Evolutionary conservation across 108 stramenopile genomes (phyloP).

Genomic region (Cyclotella choctawhatcheeana): DNA sequence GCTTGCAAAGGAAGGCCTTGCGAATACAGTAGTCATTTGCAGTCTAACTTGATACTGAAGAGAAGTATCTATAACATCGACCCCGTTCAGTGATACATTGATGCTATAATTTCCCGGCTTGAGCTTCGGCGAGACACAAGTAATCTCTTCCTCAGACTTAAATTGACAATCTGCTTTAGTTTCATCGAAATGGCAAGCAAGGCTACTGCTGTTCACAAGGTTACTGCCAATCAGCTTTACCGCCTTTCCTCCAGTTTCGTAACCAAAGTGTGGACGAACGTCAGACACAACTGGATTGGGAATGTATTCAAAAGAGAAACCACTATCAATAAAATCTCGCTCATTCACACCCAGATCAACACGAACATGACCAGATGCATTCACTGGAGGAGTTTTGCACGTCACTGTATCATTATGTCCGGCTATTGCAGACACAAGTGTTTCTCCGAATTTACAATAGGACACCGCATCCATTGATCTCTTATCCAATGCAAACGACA

Average conservation of each 20-base stretch:
- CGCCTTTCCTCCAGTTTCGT: constrained; percentile 16
- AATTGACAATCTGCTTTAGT: constrained; percentile 23
- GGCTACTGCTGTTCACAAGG: constrained; percentile 13
- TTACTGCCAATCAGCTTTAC: constrained; percentile 28
- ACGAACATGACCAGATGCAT: background rate
- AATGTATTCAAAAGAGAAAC: constrained; percentile 15
- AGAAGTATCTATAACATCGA: constrained; percentile 23
- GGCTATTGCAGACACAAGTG: constrained; percentile 5
- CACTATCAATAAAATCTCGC: constrained; percentile 20
- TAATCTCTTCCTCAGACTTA: constrained; percentile 22
- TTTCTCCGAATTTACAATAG: constrained; percentile 28
- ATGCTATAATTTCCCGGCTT: constrained; percentile 35
- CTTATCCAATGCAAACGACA: constrained; percentile 10
- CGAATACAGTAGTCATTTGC: constrained; percentile 29
- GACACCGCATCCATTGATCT: background rate
- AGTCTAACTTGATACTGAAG: constrained; percentile 17
- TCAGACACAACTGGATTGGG: constrained; percentile 6
- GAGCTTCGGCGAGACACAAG: constrained; percentile 24
- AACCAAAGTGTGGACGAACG: constrained; percentile 18
- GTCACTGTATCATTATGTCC: background rate
- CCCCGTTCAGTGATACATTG: constrained; percentile 35
- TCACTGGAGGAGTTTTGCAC: constrained; percentile 17
- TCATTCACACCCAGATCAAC: constrained; percentile 28
- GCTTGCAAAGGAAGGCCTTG: constrained; percentile 32
- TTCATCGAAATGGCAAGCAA: constrained; percentile 29